Base-by-base conservation (phyloP, 371 early-diverging fungal species). In the Mortierella sp. region DNA sequence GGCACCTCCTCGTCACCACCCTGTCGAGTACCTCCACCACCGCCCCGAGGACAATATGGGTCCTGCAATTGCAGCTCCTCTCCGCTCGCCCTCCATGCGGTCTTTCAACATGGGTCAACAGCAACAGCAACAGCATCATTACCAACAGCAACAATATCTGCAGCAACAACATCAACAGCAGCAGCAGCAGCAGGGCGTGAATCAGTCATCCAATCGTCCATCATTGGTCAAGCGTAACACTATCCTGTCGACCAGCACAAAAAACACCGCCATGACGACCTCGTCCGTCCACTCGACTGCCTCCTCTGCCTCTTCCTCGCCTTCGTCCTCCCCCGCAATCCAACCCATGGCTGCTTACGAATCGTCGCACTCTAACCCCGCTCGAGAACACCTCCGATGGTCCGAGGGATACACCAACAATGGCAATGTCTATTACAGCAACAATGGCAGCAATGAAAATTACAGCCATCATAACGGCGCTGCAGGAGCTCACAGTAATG, bases 1-100 rank as follows among this genome's bases (percentile, higher is more conserved):
- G 68, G 84, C 78, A 26, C 75, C 80, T 34, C 84, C 84, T 55
- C 84, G 75, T n/a, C 77, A 80, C 44, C 80, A 78, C 26, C 84
- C 80, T 10, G 24, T n/a, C 2, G 75, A 80, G 42, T 74, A 76
- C 28, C 50, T 83, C 11, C 77, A 76, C 8, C 50, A 74, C 60
- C 76, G 74, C 5, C 70, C 76, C 19, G 83, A 83, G 65, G 79
- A 78, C 13, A 78, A 55, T 38, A 58, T 72, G 34, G 14, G 26
- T 38, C 34, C 63, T 2, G 26, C 54, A 10, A 55, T 54, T 19
- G 57, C 72, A 3, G 45, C 71, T 9, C n/a, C 72, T 31, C 26
- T 72, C 24, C 63, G 60, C 13, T 60, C 76, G 26, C 76, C 68
- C 10, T 73, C 76, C 24, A 10, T 21, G 3, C 68, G 44, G 10